Percentiles rank a stretch among this genome's conserved stretches.
phyloP scores from a whole-genome alignment of 192 early-diverging fungal species.

The Geosiphon pyriformis region DNA sequence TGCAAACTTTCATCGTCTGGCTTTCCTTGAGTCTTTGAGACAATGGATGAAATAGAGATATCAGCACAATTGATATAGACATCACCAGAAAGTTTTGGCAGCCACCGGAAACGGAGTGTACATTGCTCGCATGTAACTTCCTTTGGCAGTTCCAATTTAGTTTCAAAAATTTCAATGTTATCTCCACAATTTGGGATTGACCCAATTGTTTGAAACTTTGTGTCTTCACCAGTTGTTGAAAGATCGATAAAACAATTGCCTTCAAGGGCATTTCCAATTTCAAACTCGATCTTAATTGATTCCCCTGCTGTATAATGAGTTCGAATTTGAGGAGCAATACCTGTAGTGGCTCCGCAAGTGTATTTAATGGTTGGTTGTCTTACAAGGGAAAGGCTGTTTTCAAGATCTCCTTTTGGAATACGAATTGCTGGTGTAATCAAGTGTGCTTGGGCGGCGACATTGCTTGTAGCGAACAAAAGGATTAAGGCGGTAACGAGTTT shows the following conservation, averaged over 20 bases:
- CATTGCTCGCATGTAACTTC: slow-evolving; percentile 14
- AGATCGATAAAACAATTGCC: slow-evolving; percentile 22
- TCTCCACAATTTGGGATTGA: slow-evolving; percentile 12
- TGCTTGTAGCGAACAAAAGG: background rate
- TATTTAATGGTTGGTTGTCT: background rate
- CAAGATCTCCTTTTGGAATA: background rate
- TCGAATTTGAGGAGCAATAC: background rate
- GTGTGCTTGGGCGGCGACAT: background rate
- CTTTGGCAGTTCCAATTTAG: slow-evolving; percentile 7
- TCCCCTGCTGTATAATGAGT: slow-evolving; percentile 4
- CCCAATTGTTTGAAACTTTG: slow-evolving; percentile 8
- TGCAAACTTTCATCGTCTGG: too few species aligned
- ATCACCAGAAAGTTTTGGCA: slow-evolving; percentile 1
- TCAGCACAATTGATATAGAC: slow-evolving; percentile 23
- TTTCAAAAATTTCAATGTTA: background rate
- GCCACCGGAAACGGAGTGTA: slow-evolving; percentile 15
- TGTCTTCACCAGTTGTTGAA: slow-evolving; percentile 6
- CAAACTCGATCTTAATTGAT: slow-evolving; percentile 12
- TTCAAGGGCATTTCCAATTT: slow-evolving; percentile 2
- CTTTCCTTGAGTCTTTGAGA: too few species aligned
- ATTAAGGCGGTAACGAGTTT: background rate
- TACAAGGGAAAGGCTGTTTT: background rate
- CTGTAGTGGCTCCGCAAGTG: background rate
- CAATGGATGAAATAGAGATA: slow-evolving; percentile 5
- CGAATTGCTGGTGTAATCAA: background rate